Conservation (phyloP, 768 basidiomycete species). For the Pleurotus citrinopileatus region DNA sequence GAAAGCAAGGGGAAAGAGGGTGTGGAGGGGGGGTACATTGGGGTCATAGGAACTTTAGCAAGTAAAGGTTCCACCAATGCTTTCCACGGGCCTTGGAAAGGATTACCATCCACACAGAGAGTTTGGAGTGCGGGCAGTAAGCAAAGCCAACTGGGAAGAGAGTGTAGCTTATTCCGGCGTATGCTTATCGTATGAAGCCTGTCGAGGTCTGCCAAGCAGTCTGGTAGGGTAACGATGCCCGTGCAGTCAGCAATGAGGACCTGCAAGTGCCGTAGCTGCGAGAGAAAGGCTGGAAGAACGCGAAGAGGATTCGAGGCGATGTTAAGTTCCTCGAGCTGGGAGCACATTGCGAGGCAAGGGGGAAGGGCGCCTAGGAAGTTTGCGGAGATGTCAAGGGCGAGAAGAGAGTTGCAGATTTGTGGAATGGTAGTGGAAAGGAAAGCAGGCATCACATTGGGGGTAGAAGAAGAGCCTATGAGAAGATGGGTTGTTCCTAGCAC, state of each 20-base stretch:
- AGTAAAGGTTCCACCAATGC: slow-evolving; percentile 85
- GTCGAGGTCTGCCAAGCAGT: slow-evolving; percentile 67
- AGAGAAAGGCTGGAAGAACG: slow-evolving; percentile 87
- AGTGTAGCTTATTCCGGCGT: slow-evolving; percentile 82
- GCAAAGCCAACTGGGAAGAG: slow-evolving; percentile 94
- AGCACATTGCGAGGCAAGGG: slow-evolving; percentile 75
- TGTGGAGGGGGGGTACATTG: slow-evolving; percentile 64
- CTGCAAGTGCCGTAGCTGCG: slow-evolving; percentile 70
- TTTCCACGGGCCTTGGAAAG: slow-evolving; percentile 93
- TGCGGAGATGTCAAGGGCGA: slow-evolving; percentile 91
- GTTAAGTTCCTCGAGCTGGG: slow-evolving; percentile 88
- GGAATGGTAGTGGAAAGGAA: slow-evolving; percentile 74
- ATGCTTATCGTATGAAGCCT: slow-evolving; percentile 88
- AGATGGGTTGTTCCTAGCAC: slow-evolving; percentile 88
- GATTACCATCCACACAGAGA: slow-evolving; percentile 91
- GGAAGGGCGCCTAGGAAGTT: slow-evolving; percentile 86
- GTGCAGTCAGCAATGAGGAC: slow-evolving; percentile 94
- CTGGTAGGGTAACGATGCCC: slow-evolving; percentile 74
- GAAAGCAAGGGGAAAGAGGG: slow-evolving; percentile 55
- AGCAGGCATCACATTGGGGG: slow-evolving; percentile 72
- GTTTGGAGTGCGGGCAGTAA: slow-evolving; percentile 82
- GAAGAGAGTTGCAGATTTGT: slow-evolving; percentile 70
- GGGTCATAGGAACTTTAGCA: slow-evolving; percentile 56
- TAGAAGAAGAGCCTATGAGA: slow-evolving; percentile 76
- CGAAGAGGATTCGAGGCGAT: slow-evolving; percentile 88